Evolutionary conservation across 352 stramenopile genomes (phyloP).

Genomic region (Aphanomyces invadans): DNA sequence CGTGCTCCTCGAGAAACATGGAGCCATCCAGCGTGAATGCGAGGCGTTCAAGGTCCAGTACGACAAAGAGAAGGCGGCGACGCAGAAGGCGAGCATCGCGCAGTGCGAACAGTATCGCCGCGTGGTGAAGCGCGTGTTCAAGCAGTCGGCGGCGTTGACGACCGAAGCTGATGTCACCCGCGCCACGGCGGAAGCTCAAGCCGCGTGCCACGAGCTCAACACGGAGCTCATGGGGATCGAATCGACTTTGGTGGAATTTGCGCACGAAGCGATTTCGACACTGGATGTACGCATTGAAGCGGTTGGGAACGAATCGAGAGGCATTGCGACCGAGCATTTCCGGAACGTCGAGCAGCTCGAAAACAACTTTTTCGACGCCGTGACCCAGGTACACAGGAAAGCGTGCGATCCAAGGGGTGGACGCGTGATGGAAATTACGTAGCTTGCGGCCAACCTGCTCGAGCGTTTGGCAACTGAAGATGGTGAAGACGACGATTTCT

Average conservation of each 20-base stretch:
- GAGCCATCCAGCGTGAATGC: slow-evolving; percentile 42
- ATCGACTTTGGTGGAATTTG: slow-evolving; percentile 72
- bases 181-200: slow-evolving; percentile 16
- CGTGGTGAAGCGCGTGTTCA: slow-evolving; percentile 65
- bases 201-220: slow-evolving; percentile 72
- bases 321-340: slow-evolving; percentile 79
- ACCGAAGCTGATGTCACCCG: slow-evolving; percentile 12
- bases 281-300: slow-evolving; percentile 61
- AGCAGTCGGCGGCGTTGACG: slow-evolving; percentile 30
- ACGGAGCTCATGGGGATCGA: slow-evolving; percentile 83
- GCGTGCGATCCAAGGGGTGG: background rate
- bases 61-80: slow-evolving; percentile 50
- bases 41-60: slow-evolving; percentile 55
- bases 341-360: slow-evolving; percentile 84
- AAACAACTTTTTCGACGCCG: slow-evolving; percentile 85
- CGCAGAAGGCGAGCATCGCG: slow-evolving; percentile 64
- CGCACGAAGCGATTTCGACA: slow-evolving; percentile 51
- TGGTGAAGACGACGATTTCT: slow-evolving; percentile 66
- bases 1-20: slow-evolving; percentile 69
- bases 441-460: slow-evolving; percentile 55
- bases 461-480: slow-evolving; percentile 72
- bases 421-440: background rate
- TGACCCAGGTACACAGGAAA: slow-evolving; percentile 48
- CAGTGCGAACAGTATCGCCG: slow-evolving; percentile 75
- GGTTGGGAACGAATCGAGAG: slow-evolving; percentile 49